Conservation (phyloP, 2,329 filamentous ascomycete species). For the Bipolaris cookei region DNA sequence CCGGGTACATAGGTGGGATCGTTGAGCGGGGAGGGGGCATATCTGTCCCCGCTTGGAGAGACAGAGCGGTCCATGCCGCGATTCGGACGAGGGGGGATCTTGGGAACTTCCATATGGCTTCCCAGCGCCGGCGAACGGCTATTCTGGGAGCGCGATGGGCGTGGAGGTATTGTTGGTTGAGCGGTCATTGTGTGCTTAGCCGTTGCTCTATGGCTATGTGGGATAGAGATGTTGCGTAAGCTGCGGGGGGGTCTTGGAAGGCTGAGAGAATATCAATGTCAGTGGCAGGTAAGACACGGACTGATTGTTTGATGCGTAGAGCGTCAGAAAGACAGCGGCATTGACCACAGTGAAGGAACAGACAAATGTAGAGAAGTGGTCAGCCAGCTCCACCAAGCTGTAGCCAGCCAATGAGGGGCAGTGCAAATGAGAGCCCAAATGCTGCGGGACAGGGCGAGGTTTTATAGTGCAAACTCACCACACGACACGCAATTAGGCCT, state of each 20-base stretch:
- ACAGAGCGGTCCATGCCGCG: slow-evolving; percentile 74
- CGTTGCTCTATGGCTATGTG: slow-evolving; percentile 20
- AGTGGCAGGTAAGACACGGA: slow-evolving; percentile 26
- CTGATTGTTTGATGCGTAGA: slow-evolving; percentile 27
- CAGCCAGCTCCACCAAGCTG: slow-evolving; percentile 22
- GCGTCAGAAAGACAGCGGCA: slow-evolving; percentile 34
- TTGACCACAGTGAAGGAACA: slow-evolving; percentile 14
- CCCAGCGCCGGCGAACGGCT: slow-evolving; percentile 48
- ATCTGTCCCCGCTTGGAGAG: slow-evolving; percentile 79
- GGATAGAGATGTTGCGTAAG: slow-evolving; percentile 19
- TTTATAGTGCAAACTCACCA: slow-evolving; percentile 21
- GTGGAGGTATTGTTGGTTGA: slow-evolving; percentile 64
- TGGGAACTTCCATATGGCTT: slow-evolving; percentile 64
- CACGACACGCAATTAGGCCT: slow-evolving; percentile 18
- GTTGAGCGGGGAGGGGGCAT: slow-evolving; percentile 85
- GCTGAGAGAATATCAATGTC: slow-evolving; percentile 27
- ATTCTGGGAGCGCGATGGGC: slow-evolving; percentile 63
- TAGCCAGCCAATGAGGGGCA: slow-evolving; percentile 24
- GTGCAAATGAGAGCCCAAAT: slow-evolving; percentile 22
- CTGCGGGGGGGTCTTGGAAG: slow-evolving; percentile 16
- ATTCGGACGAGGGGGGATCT: slow-evolving; percentile 77
- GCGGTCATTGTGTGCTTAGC: slow-evolving; percentile 54
- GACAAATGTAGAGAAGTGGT: slow-evolving; percentile 21
- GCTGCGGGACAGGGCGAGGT: slow-evolving; percentile 28
- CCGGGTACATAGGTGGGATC: slow-evolving; percentile 64